Evolutionary conservation across 106 monocot species (phyloP), one percentile per base, ranked within the genome.

Genomic region (Alisma plantagoaquatica): DNA sequence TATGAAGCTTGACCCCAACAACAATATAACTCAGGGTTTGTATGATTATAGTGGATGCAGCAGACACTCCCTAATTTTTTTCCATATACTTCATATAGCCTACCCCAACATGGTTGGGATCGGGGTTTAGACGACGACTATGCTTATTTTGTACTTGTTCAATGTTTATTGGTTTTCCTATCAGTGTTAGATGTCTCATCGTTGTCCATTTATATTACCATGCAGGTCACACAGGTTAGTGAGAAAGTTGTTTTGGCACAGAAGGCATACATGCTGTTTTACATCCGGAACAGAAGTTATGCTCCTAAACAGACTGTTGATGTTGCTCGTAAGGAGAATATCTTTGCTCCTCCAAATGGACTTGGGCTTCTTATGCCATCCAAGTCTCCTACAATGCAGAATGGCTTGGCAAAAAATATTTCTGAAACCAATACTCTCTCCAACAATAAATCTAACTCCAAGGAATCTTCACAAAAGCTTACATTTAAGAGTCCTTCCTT

Each of bases 191-290:
- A n/a, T n/a, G n/a, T n/a, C n/a, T n/a, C n/a, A n/a, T n/a, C n/a
- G n/a, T n/a, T n/a, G n/a, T n/a, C n/a, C n/a, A n/a, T n/a, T n/a
- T n/a, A n/a, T n/a, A n/a, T n/a, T n/a, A n/a, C n/a, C n/a, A n/a
- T n/a, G n/a, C 70, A 99, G 98, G 98, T 99, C 25, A 35, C 52
- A n/a, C 98, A 82, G 77, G 98, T 99, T 23, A 79, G 86, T 31
- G 98, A 99, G 74, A 90, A 81, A 62, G 75, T 66, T 61, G 98
- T 99, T 46, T 74, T 99, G 56, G 43, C 65, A 19, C 82, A 90
- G 57, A 82, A 90, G 69, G 98, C 98, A 3, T 99, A 99, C 62
- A 99, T 99, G 79, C 46, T 99, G 42, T 99, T 99, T 69, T 99
- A 99, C 65, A 82, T 99, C 28, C 86, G 90, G 27, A 75, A 99